Evolutionary conservation across 441 rosid genomes (phyloP), one percentile per base, ranked within the genome.

Genomic region (Lepidium campestre): DNA sequence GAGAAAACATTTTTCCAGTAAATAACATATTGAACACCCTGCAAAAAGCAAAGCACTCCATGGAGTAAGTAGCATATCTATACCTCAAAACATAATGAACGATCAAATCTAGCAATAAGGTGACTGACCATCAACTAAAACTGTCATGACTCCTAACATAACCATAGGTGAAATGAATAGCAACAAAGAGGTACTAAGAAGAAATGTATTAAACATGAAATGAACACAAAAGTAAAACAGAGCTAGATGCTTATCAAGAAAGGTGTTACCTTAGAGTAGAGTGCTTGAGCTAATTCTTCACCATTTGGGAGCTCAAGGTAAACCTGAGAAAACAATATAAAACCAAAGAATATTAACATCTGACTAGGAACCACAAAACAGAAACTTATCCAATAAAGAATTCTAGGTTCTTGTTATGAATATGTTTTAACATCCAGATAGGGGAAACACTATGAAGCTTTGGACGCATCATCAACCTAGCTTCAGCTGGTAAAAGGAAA

Each of bases 1-100:
- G 95, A 83, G 72, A 86, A 71, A 35, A 78, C 37, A 64, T 65
- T 69, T 80, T 79, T 80, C 99, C 99, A 94, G 67, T 86, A 88
- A 70, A 94, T 86, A 70, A 91, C 90, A 57, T 89, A 85, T 37
- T 91, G 86, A 75, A 90, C 83, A 58, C 99, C 99, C 98, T 94
- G 88, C 74, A 68, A 66, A 62, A 45, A 55, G 10, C 48, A 65
- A 56, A 65, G 37, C 15, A 55, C 44, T 25, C 34, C 34, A 29
- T 1, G 10, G 10, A 29, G 34, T 29, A 9, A 54, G 57, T 2
- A 71, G 17, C 45, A 14, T 54, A 56, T 71, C 41, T 58, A 37
- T 34, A 55, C n/a, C 31, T 11, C 48, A 10, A 10, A 56, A 53
- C 35, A 42, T 34, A 62, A 45, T 34, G 69, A 27, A 39, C 32